Evolutionary conservation across 257 asterid genomes (phyloP).

Genomic region (Primulina tabacum): DNA sequence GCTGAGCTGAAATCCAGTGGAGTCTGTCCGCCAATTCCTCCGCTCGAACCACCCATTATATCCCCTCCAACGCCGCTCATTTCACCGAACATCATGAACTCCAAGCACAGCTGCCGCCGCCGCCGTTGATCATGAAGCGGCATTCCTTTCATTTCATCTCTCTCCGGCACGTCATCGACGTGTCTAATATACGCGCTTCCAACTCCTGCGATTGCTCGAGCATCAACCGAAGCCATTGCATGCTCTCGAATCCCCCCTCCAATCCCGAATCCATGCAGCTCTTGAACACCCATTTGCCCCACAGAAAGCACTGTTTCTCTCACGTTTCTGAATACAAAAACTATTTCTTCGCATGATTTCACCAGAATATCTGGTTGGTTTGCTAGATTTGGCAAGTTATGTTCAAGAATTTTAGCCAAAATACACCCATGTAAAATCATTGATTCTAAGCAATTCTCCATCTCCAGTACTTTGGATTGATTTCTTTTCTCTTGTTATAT

Average conservation of each 20-base stretch:
- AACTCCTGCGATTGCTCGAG: conserved; percentile 18
- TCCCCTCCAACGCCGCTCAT: conserved; percentile 19
- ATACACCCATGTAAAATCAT: conserved; percentile 47
- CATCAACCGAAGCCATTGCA: conserved; percentile 36
- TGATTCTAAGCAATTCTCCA: conserved; percentile 50
- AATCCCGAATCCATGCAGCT: conserved; percentile 18
- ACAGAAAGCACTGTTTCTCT: conserved; percentile 36
- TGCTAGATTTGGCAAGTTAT: conserved; percentile 34
- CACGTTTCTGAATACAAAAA: conserved; percentile 40
- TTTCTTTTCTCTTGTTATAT: background rate
- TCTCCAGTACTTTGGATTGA: conserved; percentile 9
- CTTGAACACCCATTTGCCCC: conserved; percentile 19
- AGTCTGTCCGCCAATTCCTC: background rate
- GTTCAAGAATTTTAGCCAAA: conserved; percentile 55
- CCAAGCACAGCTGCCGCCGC: conserved; percentile 19
- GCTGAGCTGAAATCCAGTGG: conserved; percentile 34
- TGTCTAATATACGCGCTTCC: background rate
- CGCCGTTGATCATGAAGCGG: conserved; percentile 3
- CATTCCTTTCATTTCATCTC: conserved; percentile 19
- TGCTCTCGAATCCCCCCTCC: conserved; percentile 40
- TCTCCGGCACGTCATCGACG: background rate
- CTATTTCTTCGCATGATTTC: conserved; percentile 51
- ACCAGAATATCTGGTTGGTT: conserved; percentile 41
- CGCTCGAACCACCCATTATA: background rate
- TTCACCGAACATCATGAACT: conserved; percentile 19